Conservation (phyloP, 257 asterid genomes). For the Nemophila menziesii region DNA sequence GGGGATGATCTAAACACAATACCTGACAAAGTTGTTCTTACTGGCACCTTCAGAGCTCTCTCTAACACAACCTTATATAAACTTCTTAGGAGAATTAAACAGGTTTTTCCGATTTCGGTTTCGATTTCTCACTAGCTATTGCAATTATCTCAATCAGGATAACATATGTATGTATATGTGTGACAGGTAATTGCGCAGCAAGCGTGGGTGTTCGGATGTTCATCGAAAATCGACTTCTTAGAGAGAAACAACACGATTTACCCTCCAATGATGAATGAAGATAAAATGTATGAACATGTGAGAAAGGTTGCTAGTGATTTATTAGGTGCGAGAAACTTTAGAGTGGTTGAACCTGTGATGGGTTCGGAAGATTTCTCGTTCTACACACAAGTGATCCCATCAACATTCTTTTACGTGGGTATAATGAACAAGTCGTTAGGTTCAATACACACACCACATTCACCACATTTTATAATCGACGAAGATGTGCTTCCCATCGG, state of each 20-base stretch:
- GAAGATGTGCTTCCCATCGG: slow-evolving; percentile 78
- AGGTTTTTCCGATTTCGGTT: slow-evolving; percentile 37
- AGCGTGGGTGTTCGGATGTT: slow-evolving; percentile 88
- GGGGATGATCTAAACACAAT: slow-evolving; percentile 33
- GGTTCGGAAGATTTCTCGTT: slow-evolving; percentile 87
- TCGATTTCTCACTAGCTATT: neutral
- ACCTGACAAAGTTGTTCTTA: slow-evolving; percentile 36
- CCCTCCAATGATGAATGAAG: slow-evolving; percentile 66
- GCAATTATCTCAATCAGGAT: neutral
- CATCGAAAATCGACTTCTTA: slow-evolving; percentile 51
- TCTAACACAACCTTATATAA: slow-evolving; percentile 49
- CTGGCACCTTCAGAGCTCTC: slow-evolving; percentile 85
- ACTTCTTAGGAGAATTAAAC: slow-evolving; percentile 63
- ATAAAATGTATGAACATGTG: slow-evolving; percentile 41
- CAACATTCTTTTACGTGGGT: slow-evolving; percentile 67
- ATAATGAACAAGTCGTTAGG: slow-evolving; percentile 38
- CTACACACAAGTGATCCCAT: slow-evolving; percentile 65
- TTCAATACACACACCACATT: slow-evolving; percentile 36
- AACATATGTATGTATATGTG: too few species aligned
- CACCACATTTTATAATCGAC: slow-evolving; percentile 50
- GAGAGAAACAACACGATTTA: slow-evolving; percentile 32
- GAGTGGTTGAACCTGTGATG: slow-evolving; percentile 52
- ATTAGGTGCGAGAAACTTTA: slow-evolving; percentile 38
- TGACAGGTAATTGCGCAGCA: slow-evolving; percentile 78
- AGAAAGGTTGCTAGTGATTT: slow-evolving; percentile 53